Base-by-base conservation (phyloP, 2,329 filamentous ascomycete genomes). In the Rhinocladiella similis region DNA sequence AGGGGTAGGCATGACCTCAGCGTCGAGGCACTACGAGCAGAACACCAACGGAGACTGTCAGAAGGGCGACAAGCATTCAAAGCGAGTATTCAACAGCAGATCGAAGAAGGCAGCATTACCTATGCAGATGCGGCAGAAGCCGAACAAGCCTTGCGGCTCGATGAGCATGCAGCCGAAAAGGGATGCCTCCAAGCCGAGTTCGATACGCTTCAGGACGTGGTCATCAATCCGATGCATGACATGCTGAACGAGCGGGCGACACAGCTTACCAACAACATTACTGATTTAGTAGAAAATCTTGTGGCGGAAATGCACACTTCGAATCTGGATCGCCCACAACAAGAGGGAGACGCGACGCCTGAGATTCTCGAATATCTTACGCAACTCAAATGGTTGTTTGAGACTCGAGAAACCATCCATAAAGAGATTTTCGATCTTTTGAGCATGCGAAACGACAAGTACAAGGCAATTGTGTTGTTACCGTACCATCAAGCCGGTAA, bases 311-410 rank as follows among this genome's bases (percentile, higher is more conserved):
- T 83, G 55, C 87, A 83, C 69, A 78, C 81, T 43, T 77, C 82
- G 3, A 84, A 85, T 61, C 88, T 91, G 0, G 93, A 96, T 67
- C 85, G 91, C 71, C 88, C 91, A 0, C 92, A 97, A 70, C 91
- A 96, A 72, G 93, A 97, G 74, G 93, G 94, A 16, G 93, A 97
- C 65, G 93, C 97, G 70, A 87, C 92, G 69, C 94, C 94, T 0
- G 94, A 99, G 72, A 80, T 97, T 0, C 78, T 97, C 2, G 94
- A 99, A 72, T 96, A 96, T 73, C 80, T 99, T 12, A 97, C 93
- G 0, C 83, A 97, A 47, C 80, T 97, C 13, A 99, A 97, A 68
- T 97, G 94, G 92, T 85, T 97, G 7, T 97, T 97, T 66, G 94
- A 99, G 70, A 88, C 89, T 1, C 86, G 92, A n/a, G 94, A 99